Evolutionary conservation across 2,329 filamentous ascomycete species (phyloP).

Genomic region (Hymenoscyphus salicellus): DNA sequence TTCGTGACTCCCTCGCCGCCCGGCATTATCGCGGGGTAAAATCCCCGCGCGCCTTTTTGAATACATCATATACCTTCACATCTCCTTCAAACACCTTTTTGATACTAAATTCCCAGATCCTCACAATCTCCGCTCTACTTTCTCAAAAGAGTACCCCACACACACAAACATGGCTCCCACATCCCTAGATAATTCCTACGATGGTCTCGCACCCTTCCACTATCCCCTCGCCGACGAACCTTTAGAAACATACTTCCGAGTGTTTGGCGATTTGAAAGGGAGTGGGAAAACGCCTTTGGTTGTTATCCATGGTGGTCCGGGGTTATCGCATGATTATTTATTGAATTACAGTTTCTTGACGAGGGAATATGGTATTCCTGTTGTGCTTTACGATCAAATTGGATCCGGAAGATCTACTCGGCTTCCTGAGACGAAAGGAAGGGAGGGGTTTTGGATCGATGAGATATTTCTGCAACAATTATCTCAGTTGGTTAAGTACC

Average conservation of each 20-base stretch:
- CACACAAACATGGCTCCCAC: not conserved
- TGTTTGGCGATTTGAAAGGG: not conserved
- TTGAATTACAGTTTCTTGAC: slow-evolving; percentile 40
- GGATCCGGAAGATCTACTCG: slow-evolving; percentile 50
- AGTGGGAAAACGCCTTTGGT: slow-evolving; percentile 20
- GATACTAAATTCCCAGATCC: too few relatives aligned
- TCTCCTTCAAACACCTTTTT: too few relatives aligned
- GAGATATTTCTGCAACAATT: slow-evolving; percentile 49
- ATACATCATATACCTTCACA: too few relatives aligned
- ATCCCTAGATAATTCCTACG: not conserved
- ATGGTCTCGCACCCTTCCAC: slow-evolving; percentile 1
- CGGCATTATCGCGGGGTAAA: too few relatives aligned
- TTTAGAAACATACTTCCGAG: not conserved
- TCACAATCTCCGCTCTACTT: too few relatives aligned
- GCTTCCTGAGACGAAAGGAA: slow-evolving; percentile 44
- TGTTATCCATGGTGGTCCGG: slow-evolving; percentile 46
- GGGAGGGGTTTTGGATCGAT: slow-evolving; percentile 46
- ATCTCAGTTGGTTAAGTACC: slow-evolving; percentile 44
- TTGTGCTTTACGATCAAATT: slow-evolving; percentile 55
- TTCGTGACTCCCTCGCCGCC: too few relatives aligned
- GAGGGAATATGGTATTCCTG: slow-evolving; percentile 39
- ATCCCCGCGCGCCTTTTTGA: too few relatives aligned
- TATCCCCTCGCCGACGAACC: not conserved
- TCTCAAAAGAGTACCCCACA: too few relatives aligned
- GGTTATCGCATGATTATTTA: slow-evolving; percentile 45